Evolutionary conservation across 106 monocot genomes (phyloP), one percentile per base, ranked within the genome.

Genomic region (Dendrobium huoshanense): DNA sequence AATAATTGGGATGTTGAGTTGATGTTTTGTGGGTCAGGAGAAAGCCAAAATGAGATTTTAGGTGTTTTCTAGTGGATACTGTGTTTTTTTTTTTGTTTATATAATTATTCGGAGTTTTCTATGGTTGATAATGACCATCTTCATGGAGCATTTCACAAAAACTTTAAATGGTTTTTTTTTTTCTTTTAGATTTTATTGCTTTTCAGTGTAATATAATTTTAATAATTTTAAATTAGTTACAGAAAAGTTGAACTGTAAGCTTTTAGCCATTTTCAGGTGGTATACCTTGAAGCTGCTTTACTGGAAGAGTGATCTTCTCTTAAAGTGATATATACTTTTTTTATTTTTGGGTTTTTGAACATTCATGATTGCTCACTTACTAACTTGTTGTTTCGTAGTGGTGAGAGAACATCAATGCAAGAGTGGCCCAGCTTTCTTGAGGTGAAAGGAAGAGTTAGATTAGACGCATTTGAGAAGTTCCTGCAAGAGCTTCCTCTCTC

Each of bases 391-490:
- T 55, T 88, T 82, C 81, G 22, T 92, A 99, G 99, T 84, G 99
- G 99, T 37, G 95, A 95, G 86, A 88, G 82, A 86, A 88, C 88
- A 86, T 89, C 95, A n/a, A 86, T 88, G 67, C 86, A 82, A 80
- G 99, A 91, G 75, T 99, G 99, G 99, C 88, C 91, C 20, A 77
- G 65, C 55, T 81, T 90, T 58, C 81, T 99, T 86, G 99, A 99
- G 87, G 93, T 99, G 29, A 99, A 99, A 55, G 99, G 99, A 85
- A 95, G 99, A 91, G 99, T 99, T 75, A 88, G 90, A 55, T 29
- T 93, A 75, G 93, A 91, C 77, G 91, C 95, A 45, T 99, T 99
- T 90, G 91, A 99, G 61, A 95, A 93, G 84, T 99, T 99, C 75
- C 87, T 99, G 13, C 88, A 91, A 78, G 90, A 95, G 47, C 95